Percentiles rank a stretch among this genome's conserved stretches.
These are phyloP conservation scores for Lactarius sp. DNA, from an alignment of 768 basidiomycete genomes.

Conservation along the genomic window DNA sequence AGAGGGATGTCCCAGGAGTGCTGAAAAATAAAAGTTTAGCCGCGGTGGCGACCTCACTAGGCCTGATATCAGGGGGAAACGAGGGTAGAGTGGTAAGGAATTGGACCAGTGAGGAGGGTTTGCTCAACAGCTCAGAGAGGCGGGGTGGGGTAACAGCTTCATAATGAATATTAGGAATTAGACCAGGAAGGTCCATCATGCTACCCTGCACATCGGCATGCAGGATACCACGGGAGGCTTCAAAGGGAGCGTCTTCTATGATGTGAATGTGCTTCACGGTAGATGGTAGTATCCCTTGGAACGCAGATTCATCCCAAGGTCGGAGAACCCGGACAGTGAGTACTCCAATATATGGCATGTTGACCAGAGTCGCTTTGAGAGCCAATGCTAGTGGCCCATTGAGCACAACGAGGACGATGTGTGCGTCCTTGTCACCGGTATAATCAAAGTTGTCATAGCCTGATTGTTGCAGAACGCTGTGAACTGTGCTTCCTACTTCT, in stretches of 20 bases:
- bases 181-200: slow-evolving; percentile 40
- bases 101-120: slow-evolving; percentile 40
- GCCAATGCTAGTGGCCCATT: slow-evolving; percentile 74
- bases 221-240: slow-evolving; percentile 56
- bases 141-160: slow-evolving; percentile 57
- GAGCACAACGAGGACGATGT: slow-evolving; percentile 60
- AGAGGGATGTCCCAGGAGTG: slow-evolving; percentile 48
- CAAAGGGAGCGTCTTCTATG: slow-evolving; percentile 69
- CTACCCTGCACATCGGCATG: slow-evolving; percentile 69
- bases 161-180: slow-evolving; percentile 43
- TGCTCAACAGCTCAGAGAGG: slow-evolving; percentile 47
- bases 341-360: slow-evolving; percentile 51
- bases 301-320: slow-evolving; percentile 71
- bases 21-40: slow-evolving; percentile 61
- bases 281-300: slow-evolving; percentile 55
- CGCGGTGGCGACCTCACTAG: slow-evolving; percentile 27
- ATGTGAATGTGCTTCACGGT: slow-evolving; percentile 61
- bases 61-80: slow-evolving; percentile 27
- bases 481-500: slow-evolving; percentile 34
- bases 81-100: slow-evolving; percentile 33
- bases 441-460: slow-evolving; percentile 81
- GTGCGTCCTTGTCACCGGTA: slow-evolving; percentile 57
- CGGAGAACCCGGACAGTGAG: slow-evolving; percentile 74
- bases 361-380: slow-evolving; percentile 47
- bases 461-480: slow-evolving; percentile 47